Evolutionary conservation across 2,329 filamentous ascomycete species (phyloP), one percentile per base, ranked within the genome.

Genomic region (Juglanconis sp.): DNA sequence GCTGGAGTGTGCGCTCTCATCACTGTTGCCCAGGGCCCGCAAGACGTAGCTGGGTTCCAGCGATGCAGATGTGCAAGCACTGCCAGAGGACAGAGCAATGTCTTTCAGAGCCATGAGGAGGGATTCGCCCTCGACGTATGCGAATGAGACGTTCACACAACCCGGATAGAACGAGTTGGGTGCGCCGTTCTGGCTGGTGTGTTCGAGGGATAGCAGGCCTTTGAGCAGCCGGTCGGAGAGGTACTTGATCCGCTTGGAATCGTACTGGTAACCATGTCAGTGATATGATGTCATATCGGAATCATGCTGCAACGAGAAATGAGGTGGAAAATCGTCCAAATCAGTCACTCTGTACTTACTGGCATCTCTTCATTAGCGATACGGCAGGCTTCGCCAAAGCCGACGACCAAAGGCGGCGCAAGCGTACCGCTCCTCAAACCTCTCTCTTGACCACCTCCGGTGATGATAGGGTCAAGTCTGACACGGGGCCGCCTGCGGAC

Each of bases 31-130:
- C 17, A 99, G 83, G 4, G 95, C 95, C 60, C 95, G 88, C 35
- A 99, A 84, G 51, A 99, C 95, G 74, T 99, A 99, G 73, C 91
- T 96, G 15, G 95, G 95, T 75, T 99, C 95, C 38, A 99, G 80
- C 1, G 95, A 99, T 0, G 95, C 95, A 4, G 94, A 98, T 2
- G 95, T 99, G 77, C 95, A 99, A 5, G 95, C 95, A 70, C 92
- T 97, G 60, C 95, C 95, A 0, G 95, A 99, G 6, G 94, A 98
- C 40, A 99, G 80, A 0, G 95, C 95, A 75, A 99, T 97, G 68
- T 99, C 95, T 77, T 99, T 99, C 50, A 99, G 79, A 0, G 95
- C 95, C 95, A 99, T 99, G 65, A 99, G 83, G 1, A 99, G 87
- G 2, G 95, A 98, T 77, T 99, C 95, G 67, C 95, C 95, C 77